A percentile compares a stretch with the other conserved stretches of the same genome.
These are phyloP conservation scores for Hypocrella siamensis DNA, from an alignment of 2,329 filamentous ascomycete genomes.

Conservation along the genomic window DNA sequence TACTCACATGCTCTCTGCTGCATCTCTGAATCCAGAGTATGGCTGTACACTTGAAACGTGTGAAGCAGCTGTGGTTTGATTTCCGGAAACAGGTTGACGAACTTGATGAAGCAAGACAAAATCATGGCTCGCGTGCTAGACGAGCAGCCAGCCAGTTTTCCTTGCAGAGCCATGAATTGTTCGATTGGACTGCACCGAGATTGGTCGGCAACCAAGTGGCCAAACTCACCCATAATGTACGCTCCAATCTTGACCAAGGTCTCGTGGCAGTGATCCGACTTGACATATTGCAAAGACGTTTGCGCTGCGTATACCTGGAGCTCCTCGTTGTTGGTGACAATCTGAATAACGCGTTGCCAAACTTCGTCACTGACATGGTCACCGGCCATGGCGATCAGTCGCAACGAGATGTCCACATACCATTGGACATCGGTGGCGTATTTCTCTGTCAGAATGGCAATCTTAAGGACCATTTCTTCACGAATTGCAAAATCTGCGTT, in stretches of 20 bases:
- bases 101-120: slow-evolving; percentile 91
- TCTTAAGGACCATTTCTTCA: slow-evolving; percentile 98
- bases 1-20: slow-evolving; percentile 97
- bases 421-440: slow-evolving; percentile 97
- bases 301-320: slow-evolving; percentile 92
- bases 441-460: slow-evolving; percentile 95
- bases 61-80: slow-evolving; percentile 91
- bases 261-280: slow-evolving; percentile 87
- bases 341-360: slow-evolving; percentile 97
- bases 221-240: slow-evolving; percentile 92
- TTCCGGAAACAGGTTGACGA: slow-evolving; percentile 94
- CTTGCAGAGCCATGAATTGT: slow-evolving; percentile 83
- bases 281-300: slow-evolving; percentile 83
- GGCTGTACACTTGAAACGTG: slow-evolving; percentile 83
- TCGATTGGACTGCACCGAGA: slow-evolving; percentile 90
- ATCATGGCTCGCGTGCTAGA: slow-evolving; percentile 87
- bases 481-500: slow-evolving; percentile 95
- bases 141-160: slow-evolving; percentile 78
- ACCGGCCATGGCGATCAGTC: slow-evolving; percentile 88
- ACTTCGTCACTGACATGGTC: slow-evolving; percentile 98
- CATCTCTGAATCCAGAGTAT: slow-evolving; percentile 86
- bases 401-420: slow-evolving; percentile 96
- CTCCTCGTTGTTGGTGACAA: slow-evolving; percentile 98
- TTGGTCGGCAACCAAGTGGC: slow-evolving; percentile 87
- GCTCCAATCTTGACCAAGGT: slow-evolving; percentile 95